Evolutionary conservation across 768 basidiomycete species (phyloP).

Genomic region (Dictyophora rubrovolvata): DNA sequence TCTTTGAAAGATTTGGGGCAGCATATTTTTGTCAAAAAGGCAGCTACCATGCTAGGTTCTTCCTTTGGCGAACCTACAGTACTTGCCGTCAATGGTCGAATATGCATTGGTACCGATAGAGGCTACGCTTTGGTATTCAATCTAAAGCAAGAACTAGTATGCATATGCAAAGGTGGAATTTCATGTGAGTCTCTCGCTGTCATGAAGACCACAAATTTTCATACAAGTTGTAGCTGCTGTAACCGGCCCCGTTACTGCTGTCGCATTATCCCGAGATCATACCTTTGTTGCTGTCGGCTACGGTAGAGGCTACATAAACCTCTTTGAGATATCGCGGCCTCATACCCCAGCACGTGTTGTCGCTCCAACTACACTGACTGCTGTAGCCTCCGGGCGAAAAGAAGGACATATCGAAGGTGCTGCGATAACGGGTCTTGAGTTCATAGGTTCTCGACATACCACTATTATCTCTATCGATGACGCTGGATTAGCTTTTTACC

Average conservation of each 20-base stretch:
- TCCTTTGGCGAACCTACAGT: conserved; percentile 65
- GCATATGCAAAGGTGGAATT: conserved; percentile 63
- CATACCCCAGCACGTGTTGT: conserved; percentile 59
- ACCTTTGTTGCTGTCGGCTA: conserved; percentile 90
- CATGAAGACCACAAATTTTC: conserved; percentile 7
- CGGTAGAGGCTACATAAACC: conserved; percentile 68
- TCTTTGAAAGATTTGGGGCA: conserved; percentile 48
- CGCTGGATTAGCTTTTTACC: conserved; percentile 86
- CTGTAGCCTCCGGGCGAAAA: conserved; percentile 66
- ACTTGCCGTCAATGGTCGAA: conserved; percentile 73
- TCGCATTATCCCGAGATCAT: conserved; percentile 87
- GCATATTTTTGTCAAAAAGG: conserved; percentile 52
- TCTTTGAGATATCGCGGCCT: conserved; percentile 73
- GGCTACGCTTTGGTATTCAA: conserved; percentile 80
- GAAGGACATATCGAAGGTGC: conserved; percentile 81
- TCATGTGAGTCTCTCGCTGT: conserved; percentile 36
- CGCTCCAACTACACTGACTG: conserved; percentile 53
- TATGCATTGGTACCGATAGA: conserved; percentile 78
- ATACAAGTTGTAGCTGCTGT: conserved; percentile 36
- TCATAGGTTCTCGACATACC: conserved; percentile 87
- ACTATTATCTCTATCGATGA: conserved; percentile 89
- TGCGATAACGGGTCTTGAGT: conserved; percentile 70
- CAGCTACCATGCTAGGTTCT: conserved; percentile 50
- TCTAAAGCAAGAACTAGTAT: conserved; percentile 77
- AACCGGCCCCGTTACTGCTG: conserved; percentile 73